These are phyloP conservation scores for Aspergillus sp. DNA, from an alignment of 2,329 filamentous ascomycete species.

Conservation along the genomic window DNA sequence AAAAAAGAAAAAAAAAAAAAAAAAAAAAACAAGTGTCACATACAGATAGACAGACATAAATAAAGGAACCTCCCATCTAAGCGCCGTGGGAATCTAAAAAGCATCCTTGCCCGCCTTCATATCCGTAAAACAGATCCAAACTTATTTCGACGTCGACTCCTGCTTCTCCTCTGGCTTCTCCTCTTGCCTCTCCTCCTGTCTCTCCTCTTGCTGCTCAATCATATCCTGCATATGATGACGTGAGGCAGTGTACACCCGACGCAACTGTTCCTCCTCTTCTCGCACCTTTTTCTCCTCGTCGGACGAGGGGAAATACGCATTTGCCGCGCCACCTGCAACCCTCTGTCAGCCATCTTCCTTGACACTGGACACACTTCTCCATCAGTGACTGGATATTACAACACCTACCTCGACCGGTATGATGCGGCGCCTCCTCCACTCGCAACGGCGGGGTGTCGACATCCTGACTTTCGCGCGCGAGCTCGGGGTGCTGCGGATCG, in stretches of 20 bases:
- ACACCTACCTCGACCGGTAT: slow-evolving; percentile 37
- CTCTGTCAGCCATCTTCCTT: neutral
- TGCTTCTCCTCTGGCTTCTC: too few relatives aligned
- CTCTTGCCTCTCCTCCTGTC: too few relatives aligned
- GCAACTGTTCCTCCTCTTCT: slow-evolving; percentile 27
- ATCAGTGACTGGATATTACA: neutral
- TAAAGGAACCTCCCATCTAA: neutral
- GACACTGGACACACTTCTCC: neutral
- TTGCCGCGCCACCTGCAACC: slow-evolving; percentile 27
- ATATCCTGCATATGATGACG: slow-evolving; percentile 22
- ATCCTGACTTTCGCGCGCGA: slow-evolving; percentile 75
- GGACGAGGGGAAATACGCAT: slow-evolving; percentile 24
- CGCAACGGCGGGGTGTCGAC: slow-evolving; percentile 51
- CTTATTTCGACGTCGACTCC: neutral
- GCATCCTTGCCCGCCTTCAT: neutral
- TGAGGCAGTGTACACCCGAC: slow-evolving; percentile 20
- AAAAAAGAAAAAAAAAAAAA: too few relatives aligned
- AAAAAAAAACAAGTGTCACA: neutral
- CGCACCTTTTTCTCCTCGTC: slow-evolving; percentile 17
- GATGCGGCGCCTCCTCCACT: slow-evolving; percentile 31
- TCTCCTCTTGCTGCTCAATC: slow-evolving; percentile 14
- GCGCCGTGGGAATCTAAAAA: neutral
- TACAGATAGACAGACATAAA: neutral
- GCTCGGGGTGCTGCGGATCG: slow-evolving; percentile 54
- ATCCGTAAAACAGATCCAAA: neutral